Evolutionary conservation across 805 yeast species (phyloP).

Genomic region (Saturnispora halmiae): DNA sequence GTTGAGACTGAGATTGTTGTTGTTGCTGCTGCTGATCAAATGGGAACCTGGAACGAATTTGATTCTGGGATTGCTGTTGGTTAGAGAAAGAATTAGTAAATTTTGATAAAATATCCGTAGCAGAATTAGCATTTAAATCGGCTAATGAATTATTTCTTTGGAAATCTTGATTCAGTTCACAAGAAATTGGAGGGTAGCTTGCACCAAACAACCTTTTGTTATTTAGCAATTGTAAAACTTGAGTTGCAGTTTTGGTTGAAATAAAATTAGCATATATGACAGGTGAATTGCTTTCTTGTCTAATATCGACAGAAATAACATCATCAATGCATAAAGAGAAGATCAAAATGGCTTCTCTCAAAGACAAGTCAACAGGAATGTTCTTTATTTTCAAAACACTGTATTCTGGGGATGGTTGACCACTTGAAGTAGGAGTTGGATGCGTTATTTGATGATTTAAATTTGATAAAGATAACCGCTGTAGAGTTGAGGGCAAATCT

Average conservation of each 20-base stretch:
- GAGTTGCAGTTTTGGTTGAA: conserved; percentile 36
- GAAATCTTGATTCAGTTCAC: conserved; percentile 27
- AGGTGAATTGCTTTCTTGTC: conserved; percentile 26
- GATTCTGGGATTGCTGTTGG: conserved; percentile 9
- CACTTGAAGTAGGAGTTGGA: conserved; percentile 1
- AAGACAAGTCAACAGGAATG: conserved; percentile 53
- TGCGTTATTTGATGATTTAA: conserved; percentile 1
- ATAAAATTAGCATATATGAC: conserved; percentile 38
- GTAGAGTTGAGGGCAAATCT: conserved; percentile 12
- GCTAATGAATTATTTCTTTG: conserved; percentile 3
- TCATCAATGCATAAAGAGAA: conserved; percentile 66
- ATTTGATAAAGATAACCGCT: conserved; percentile 11
- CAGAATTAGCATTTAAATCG: not conserved
- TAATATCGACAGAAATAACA: conserved; percentile 30
- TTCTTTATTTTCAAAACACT: conserved; percentile 38
- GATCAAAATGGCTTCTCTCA: conserved; percentile 58
- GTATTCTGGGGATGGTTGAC: conserved; percentile 1
- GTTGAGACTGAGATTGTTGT: not conserved
- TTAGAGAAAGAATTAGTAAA: conserved; percentile 7
- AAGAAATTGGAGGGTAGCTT: conserved; percentile 32
- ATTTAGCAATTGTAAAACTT: conserved; percentile 34
- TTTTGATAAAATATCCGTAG: conserved; percentile 5
- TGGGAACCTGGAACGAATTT: conserved; percentile 4
- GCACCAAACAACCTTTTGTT: conserved; percentile 43
- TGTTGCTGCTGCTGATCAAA: conserved; percentile 2